A percentile compares a stretch with the other conserved stretches of the same genome.
Evolutionary conservation across 1,284 basidiomycete genomes (phyloP).

Genomic region (Porodaedalea pini): DNA sequence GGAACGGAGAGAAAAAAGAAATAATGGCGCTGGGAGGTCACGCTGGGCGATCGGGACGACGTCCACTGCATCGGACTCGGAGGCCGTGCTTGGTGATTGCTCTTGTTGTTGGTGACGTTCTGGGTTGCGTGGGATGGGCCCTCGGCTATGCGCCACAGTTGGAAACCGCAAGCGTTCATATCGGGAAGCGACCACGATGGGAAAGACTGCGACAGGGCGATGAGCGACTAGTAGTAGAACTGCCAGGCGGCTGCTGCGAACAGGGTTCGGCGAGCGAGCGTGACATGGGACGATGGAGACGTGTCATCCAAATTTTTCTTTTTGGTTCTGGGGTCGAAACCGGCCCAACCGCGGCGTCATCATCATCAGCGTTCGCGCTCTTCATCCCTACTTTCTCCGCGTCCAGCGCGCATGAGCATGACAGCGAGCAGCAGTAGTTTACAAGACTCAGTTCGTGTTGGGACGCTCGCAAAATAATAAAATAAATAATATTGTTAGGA

Average conservation of each 20-base stretch:
- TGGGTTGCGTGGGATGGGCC: slow-evolving; percentile 2
- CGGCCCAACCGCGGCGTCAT: not conserved
- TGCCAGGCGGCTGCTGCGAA: too few species aligned
- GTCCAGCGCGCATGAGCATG: not conserved
- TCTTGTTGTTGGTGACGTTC: not conserved
- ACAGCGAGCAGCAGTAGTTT: not conserved
- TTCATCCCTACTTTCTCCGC: slow-evolving; percentile 1
- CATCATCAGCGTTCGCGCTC: not conserved
- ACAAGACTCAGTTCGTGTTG: too few species aligned
- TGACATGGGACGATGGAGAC: too few species aligned
- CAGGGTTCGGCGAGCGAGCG: too few species aligned
- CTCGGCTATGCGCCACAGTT: not conserved
- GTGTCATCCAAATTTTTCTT: too few species aligned
- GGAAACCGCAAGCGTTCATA: not conserved
- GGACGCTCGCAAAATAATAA: too few species aligned
- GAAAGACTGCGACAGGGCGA: not conserved
- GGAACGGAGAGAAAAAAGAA: not conserved
- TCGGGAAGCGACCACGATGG: slow-evolving; percentile 1
- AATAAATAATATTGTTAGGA: too few species aligned
- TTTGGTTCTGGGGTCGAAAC: not conserved
- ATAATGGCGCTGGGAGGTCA: not conserved
- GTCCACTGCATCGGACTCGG: slow-evolving; percentile 4
- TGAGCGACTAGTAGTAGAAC: too few species aligned
- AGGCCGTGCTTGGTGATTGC: not conserved
- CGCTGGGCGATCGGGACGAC: slow-evolving; percentile 1